phyloP scores from a whole-genome alignment of 202 grass and related monocot species.

The Digitaria exilis region DNA sequence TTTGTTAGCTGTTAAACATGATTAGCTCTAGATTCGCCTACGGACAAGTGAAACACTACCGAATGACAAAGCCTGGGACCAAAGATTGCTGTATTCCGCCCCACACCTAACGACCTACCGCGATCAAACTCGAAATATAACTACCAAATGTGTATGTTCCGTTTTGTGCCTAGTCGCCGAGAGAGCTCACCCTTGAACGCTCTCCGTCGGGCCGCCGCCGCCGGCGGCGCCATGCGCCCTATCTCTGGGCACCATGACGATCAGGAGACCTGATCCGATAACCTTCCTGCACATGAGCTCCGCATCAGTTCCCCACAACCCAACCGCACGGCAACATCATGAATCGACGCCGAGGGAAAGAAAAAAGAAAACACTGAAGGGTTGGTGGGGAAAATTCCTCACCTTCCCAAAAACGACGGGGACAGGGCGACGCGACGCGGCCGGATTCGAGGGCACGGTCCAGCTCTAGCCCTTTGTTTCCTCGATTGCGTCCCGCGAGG shows the following conservation, averaged over 20 bases:
- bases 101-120: background rate
- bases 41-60: background rate
- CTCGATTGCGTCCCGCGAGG: background rate
- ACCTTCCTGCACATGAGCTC: slow-evolving; percentile 2
- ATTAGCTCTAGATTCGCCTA: background rate
- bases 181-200: slow-evolving; percentile 35
- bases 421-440: background rate
- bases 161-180: background rate
- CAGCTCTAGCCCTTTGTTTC: background rate
- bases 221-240: background rate
- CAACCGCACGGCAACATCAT: background rate
- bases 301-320: slow-evolving; percentile 17
- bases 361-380: background rate
- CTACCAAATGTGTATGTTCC: background rate
- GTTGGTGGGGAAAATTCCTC: background rate
- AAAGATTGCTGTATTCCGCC: background rate
- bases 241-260: slow-evolving; percentile 51
- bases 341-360: background rate
- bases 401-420: background rate
- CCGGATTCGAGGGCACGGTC: background rate
- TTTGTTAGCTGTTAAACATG: background rate
- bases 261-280: background rate
- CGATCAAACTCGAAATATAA: background rate
- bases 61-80: no score
- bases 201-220: background rate